Percentiles rank a stretch among this genome's conserved stretches.
Conservation (phyloP, 2,329 filamentous ascomycete genomes). For the Colletotrichum gigasporum region DNA sequence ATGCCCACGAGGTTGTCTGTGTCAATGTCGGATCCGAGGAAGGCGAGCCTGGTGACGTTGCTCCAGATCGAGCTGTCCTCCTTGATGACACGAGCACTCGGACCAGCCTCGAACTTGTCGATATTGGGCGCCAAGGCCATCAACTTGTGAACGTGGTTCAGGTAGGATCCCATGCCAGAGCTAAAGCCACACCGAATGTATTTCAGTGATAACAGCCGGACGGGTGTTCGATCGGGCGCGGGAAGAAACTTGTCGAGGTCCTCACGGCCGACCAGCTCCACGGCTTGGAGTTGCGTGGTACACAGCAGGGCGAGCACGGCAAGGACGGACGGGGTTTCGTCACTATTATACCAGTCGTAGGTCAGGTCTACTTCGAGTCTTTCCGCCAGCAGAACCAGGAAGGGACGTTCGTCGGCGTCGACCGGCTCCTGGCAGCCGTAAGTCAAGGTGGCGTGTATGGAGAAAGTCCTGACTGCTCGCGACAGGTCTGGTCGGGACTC, state of each 20-base stretch:
- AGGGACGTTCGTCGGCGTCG: background rate
- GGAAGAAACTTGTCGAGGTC: background rate
- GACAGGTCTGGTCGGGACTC: background rate
- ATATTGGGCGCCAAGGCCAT: background rate
- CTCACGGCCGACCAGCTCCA: background rate
- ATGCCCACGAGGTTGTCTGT: background rate
- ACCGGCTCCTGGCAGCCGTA: background rate
- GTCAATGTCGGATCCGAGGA: background rate
- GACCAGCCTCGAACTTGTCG: background rate
- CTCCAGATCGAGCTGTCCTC: background rate
- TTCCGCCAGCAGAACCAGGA: background rate
- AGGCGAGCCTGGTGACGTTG: background rate
- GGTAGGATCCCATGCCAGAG: no score
- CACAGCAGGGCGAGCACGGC: background rate
- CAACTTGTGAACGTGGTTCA: background rate
- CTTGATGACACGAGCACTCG: background rate
- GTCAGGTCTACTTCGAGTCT: background rate
- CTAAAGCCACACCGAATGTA: background rate
- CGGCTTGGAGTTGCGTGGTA: background rate
- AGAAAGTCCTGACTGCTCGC: background rate
- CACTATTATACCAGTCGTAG: background rate
- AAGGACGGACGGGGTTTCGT: background rate
- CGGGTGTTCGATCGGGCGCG: background rate
- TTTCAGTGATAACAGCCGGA: background rate
- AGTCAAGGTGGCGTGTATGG: background rate